A percentile compares a stretch with the other conserved stretches of the same genome.
Evolutionary conservation across 352 stramenopile genomes (phyloP).

Genomic region (Phytophthora pluvialis): DNA sequence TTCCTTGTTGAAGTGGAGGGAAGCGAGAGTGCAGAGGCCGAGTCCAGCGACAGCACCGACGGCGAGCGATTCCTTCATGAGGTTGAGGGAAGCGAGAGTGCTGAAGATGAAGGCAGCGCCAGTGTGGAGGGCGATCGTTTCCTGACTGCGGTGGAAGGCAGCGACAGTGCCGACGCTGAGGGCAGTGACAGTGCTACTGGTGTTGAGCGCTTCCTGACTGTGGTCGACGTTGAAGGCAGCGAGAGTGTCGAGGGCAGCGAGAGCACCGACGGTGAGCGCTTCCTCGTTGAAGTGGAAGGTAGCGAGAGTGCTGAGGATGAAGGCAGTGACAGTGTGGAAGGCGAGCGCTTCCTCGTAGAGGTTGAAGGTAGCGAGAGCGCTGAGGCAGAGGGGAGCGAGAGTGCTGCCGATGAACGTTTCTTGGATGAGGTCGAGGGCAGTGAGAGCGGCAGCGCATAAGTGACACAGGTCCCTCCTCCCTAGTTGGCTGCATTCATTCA

Average conservation of each 20-base stretch:
- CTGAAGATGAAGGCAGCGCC: not conserved
- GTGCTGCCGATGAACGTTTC: not conserved
- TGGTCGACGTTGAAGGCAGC: slow-evolving; percentile 4
- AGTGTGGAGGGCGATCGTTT: not conserved
- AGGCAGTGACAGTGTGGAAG: not conserved
- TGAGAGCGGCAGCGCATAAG: too few species aligned
- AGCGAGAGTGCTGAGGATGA: slow-evolving; percentile 2
- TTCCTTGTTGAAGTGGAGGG: slow-evolving; percentile 19
- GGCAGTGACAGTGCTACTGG: slow-evolving; percentile 2
- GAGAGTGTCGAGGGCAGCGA: slow-evolving; percentile 6
- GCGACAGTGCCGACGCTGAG: slow-evolving; percentile 2
- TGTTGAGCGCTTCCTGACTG: slow-evolving; percentile 3
- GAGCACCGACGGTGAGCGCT: slow-evolving; percentile 5
- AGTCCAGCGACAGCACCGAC: slow-evolving; percentile 16
- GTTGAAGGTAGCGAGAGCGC: slow-evolving; percentile 2
- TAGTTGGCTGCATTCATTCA: too few species aligned
- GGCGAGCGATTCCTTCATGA: slow-evolving; percentile 7
- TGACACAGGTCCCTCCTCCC: too few species aligned
- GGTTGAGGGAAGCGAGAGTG: slow-evolving; percentile 1
- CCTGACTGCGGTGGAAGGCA: not conserved
- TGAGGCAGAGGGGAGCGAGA: slow-evolving; percentile 3
- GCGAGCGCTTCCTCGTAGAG: slow-evolving; percentile 1
- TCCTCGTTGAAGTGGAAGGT: slow-evolving; percentile 2
- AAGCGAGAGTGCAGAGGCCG: slow-evolving; percentile 5
- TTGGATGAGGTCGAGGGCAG: too few species aligned